Conservation (phyloP, 371 early-diverging fungal species). For the Actinomortierella wolfii region DNA sequence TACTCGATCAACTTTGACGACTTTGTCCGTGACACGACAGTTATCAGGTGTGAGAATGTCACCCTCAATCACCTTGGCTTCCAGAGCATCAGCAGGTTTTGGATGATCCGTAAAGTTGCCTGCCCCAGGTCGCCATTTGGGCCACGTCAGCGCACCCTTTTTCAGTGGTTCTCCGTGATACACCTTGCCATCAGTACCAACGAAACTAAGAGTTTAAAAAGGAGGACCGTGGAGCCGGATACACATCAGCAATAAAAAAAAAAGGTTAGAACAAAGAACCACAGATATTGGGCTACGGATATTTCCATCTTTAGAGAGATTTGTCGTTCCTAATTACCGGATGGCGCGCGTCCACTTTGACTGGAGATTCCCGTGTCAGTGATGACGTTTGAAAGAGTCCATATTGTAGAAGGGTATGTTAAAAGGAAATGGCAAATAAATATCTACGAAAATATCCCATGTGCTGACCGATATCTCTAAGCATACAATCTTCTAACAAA, state of each 20-base stretch:
- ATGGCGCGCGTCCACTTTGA: no score
- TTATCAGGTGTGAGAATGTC: slow-evolving; percentile 42
- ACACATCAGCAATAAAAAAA: background rate
- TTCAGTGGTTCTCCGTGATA: slow-evolving; percentile 51
- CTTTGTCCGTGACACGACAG: slow-evolving; percentile 45
- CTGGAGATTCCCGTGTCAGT: no score
- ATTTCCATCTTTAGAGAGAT: background rate
- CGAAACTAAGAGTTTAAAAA: slow-evolving; percentile 36
- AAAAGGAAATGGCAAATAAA: no score
- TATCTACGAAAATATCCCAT: no score
- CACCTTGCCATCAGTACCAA: slow-evolving; percentile 51
- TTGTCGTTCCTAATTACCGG: background rate
- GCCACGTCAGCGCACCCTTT: slow-evolving; percentile 20
- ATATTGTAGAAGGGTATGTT: no score
- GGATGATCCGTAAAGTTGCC: no score
- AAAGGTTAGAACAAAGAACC: background rate
- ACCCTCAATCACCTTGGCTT: slow-evolving; percentile 52
- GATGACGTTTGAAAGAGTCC: no score
- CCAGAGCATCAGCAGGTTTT: slow-evolving; percentile 18
- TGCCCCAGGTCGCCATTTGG: slow-evolving; percentile 3
- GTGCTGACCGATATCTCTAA: no score
- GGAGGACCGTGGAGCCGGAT: background rate
- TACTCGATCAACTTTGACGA: slow-evolving; percentile 49
- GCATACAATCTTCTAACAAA: background rate
- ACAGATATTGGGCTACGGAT: background rate